Conservation (phyloP, 2,329 filamentous ascomycete genomes). For the Cladophialophora bantiana region DNA sequence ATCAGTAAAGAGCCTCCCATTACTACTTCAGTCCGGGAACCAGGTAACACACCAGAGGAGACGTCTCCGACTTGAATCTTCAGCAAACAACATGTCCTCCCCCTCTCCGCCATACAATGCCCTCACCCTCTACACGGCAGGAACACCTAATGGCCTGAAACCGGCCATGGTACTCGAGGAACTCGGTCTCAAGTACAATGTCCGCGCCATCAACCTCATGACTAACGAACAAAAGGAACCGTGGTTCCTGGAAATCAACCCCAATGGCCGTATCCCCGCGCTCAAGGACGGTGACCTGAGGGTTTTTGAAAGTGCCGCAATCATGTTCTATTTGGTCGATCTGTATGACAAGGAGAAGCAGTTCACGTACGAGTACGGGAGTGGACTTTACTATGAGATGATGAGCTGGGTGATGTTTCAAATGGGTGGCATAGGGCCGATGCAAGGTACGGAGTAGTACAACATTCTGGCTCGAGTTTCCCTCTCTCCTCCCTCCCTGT, state of each 20-base stretch:
- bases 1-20: background rate
- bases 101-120: conserved; percentile 32
- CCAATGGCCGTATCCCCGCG: conserved; percentile 59
- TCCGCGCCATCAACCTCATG: conserved; percentile 51
- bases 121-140: conserved; percentile 32
- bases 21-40: background rate
- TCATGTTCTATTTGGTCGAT: conserved; percentile 55
- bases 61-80: conserved; percentile 18
- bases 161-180: conserved; percentile 50
- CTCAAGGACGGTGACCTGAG: conserved; percentile 50
- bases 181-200: conserved; percentile 46
- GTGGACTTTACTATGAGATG: conserved; percentile 53
- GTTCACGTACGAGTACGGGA: conserved; percentile 54
- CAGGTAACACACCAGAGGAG: conserved; percentile 4
- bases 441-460: conserved; percentile 44
- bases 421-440: conserved; percentile 51
- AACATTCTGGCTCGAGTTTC: no score
- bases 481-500: no score
- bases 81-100: conserved; percentile 16
- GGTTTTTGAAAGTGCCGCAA: conserved; percentile 56
- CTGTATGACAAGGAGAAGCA: conserved; percentile 53
- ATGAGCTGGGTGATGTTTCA: conserved; percentile 57
- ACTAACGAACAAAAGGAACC: conserved; percentile 54
- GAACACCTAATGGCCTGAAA: conserved; percentile 45
- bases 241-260: conserved; percentile 57